Conservation (phyloP, 2,329 filamentous ascomycete genomes). For the Ceratocystis lukuohia region DNA sequence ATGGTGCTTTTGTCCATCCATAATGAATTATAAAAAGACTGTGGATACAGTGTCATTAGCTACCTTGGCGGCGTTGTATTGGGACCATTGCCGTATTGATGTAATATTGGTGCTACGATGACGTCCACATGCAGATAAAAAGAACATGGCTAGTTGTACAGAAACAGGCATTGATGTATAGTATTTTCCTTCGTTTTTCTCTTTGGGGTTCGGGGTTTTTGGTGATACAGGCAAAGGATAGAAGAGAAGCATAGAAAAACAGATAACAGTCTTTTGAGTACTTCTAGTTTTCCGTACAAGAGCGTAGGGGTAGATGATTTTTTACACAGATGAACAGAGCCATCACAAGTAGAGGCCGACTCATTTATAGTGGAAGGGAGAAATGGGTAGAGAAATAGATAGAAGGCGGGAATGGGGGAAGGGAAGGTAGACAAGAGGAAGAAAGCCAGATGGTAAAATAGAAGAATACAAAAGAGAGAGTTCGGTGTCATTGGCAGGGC, state of each 20-base stretch:
- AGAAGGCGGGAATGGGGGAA: background rate
- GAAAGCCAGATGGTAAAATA: background rate
- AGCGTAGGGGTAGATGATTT: background rate
- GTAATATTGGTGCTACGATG: background rate
- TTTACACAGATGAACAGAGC: background rate
- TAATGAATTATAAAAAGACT: too few relatives aligned
- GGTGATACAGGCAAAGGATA: background rate
- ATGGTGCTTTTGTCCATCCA: too few relatives aligned
- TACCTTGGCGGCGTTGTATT: too few relatives aligned
- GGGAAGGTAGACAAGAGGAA: background rate
- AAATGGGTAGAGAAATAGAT: background rate
- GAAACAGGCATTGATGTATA: background rate
- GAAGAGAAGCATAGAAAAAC: background rate
- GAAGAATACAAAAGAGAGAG: background rate
- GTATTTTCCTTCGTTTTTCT: background rate
- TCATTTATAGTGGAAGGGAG: background rate
- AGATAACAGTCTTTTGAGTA: background rate
- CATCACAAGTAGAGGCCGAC: background rate
- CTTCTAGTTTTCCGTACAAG: background rate
- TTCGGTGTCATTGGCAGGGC: conserved; percentile 1
- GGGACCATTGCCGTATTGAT: background rate
- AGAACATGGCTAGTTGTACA: background rate
- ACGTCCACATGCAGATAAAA: background rate
- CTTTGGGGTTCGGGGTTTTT: background rate
- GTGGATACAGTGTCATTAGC: too few relatives aligned